phyloP scores from a whole-genome alignment of 306 rosid species.

The Dryas drummondii region DNA sequence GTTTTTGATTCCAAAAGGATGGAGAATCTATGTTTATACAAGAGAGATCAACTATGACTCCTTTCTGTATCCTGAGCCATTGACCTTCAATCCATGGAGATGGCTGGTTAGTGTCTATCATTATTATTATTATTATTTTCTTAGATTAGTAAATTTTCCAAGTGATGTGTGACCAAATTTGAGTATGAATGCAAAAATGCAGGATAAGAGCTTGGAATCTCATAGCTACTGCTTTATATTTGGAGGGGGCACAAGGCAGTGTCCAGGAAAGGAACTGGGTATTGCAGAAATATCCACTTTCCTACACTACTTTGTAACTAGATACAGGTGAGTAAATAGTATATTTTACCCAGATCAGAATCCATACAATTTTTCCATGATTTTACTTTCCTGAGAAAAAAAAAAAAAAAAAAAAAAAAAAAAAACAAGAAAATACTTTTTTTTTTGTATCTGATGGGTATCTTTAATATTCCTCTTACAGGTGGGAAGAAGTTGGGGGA shows the following conservation, averaged over 20 bases:
- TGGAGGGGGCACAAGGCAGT: slow-evolving; percentile 88
- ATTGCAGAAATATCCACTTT: slow-evolving; percentile 84
- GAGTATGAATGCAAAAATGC: slow-evolving; percentile 28
- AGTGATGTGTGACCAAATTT: neutral
- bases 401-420: neutral
- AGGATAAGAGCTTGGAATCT: slow-evolving; percentile 71
- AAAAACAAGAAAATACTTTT: no score
- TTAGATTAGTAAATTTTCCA: neutral
- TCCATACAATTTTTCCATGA: neutral
- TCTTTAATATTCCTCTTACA: slow-evolving; percentile 26
- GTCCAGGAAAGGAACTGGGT: slow-evolving; percentile 97
- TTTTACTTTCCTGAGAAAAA: neutral
- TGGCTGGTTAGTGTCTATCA: slow-evolving; percentile 70
- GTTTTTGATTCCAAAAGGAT: slow-evolving; percentile 81
- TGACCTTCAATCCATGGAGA: slow-evolving; percentile 90
- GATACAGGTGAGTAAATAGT: slow-evolving; percentile 66
- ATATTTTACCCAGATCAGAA: neutral
- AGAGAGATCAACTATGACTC: slow-evolving; percentile 85
- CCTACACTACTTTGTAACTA: slow-evolving; percentile 84
- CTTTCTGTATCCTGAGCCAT: slow-evolving; percentile 76
- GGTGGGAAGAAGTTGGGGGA: slow-evolving; percentile 99
- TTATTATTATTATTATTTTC: neutral
- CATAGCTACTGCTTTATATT: slow-evolving; percentile 61
- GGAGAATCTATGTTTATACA: slow-evolving; percentile 95
- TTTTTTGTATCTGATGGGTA: no score